Percentiles rank a stretch among this genome's conserved stretches.
phyloP scores from a whole-genome alignment of 345 rosid genomes.

The Arabidopsis arenosa region DNA sequence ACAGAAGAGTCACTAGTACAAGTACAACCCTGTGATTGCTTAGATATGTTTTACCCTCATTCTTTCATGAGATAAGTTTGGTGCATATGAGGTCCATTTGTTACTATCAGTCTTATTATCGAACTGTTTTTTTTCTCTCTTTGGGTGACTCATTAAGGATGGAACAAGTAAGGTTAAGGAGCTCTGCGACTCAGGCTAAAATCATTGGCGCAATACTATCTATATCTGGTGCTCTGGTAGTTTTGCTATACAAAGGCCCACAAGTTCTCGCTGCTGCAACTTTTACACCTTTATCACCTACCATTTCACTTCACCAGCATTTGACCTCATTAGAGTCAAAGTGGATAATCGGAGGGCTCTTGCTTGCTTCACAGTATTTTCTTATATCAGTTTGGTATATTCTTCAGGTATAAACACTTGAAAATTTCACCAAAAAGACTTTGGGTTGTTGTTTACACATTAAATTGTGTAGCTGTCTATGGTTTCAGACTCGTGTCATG shows the following conservation, averaged over 20 bases:
- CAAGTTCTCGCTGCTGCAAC: conserved; percentile 21
- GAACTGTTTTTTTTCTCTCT: not conserved
- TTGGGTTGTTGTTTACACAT: not conserved
- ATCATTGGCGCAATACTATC: conserved; percentile 43
- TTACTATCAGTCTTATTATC: conserved; percentile 1
- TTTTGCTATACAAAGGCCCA: conserved; percentile 44
- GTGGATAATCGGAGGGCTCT: conserved; percentile 42
- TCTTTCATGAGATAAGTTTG: conserved; percentile 14
- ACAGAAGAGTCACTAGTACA: not conserved
- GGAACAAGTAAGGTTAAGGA: conserved; percentile 29
- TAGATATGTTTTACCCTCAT: not conserved
- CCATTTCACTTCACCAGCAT: not conserved
- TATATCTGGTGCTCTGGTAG: conserved; percentile 39
- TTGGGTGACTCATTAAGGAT: conserved; percentile 26
- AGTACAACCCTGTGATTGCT: not conserved
- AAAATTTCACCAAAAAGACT: not conserved
- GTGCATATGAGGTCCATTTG: not conserved
- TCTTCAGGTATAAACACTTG: conserved; percentile 38
- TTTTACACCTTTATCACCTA: not conserved
- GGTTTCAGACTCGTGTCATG: conserved; percentile 27
- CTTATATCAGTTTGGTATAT: conserved; percentile 43
- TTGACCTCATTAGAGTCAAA: conserved; percentile 26
- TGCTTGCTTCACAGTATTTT: conserved; percentile 40
- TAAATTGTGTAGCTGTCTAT: not conserved
- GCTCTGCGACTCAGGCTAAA: conserved; percentile 44